These are phyloP conservation scores for Cajanus cajan DNA, from an alignment of 306 rosid genomes.

Conservation along the genomic window DNA sequence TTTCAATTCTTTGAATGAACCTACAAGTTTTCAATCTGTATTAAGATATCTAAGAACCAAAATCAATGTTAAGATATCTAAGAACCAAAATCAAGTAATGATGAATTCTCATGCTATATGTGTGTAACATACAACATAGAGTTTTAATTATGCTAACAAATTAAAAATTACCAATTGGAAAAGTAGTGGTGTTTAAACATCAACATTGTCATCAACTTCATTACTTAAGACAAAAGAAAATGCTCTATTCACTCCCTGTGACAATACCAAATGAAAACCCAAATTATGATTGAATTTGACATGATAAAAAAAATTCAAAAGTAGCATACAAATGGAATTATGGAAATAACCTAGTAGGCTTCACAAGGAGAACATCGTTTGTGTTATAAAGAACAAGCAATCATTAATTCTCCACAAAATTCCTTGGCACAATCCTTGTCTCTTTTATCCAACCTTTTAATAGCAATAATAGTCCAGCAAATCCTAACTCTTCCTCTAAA, in stretches of 20 bases:
- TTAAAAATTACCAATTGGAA: conserved; percentile 68
- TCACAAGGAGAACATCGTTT: too few relatives aligned
- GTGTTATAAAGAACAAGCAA: too few relatives aligned
- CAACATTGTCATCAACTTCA: conserved; percentile 89
- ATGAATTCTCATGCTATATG: neutral
- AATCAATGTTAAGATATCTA: conserved; percentile 25
- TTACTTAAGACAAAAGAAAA: conserved; percentile 83
- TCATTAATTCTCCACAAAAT: too few relatives aligned
- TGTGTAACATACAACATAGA: neutral
- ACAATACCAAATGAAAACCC: conserved; percentile 14
- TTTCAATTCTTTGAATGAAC: too few relatives aligned
- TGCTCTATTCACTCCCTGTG: conserved; percentile 93
- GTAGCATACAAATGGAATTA: too few relatives aligned
- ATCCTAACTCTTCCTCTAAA: too few relatives aligned
- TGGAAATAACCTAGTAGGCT: too few relatives aligned
- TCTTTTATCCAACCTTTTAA: too few relatives aligned
- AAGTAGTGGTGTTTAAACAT: conserved; percentile 89
- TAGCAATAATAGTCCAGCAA: too few relatives aligned
- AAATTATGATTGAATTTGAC: neutral
- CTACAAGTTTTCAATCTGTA: conserved; percentile 48
- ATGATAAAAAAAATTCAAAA: neutral
- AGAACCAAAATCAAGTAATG: too few relatives aligned
- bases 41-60: too few relatives aligned
- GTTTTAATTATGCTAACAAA: conserved; percentile 6
- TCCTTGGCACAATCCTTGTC: too few relatives aligned